Evolutionary conservation across 352 stramenopile genomes (phyloP), one percentile per base, ranked within the genome.

Genomic region (Halophytophthora polymorphica): DNA sequence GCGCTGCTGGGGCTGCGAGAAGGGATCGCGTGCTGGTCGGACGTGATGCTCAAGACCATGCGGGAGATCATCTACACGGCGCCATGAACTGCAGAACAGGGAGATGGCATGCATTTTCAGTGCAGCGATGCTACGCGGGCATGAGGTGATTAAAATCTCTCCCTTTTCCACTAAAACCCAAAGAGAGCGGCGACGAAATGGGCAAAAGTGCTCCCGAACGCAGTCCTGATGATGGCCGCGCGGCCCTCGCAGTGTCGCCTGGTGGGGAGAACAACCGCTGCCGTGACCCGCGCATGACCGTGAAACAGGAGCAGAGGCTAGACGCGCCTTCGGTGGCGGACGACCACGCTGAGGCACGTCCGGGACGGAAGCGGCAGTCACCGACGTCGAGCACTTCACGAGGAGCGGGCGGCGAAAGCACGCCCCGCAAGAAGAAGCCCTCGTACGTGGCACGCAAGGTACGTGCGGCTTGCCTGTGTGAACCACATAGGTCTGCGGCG

Each of bases 21-120:
- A 5, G 53, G 60, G 3, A 68, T 70, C 33, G 53, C 41, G 14
- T 39, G 46, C 0, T 73, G 63, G 63, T 58, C 48, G 2, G 49
- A 70, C 28, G 58, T 68, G 3, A 56, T 73, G 45, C 50, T 73
- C 31, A 60, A 68, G n/a, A 52, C 41, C 1, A 67, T 76, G 37
- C 66, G 63, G 12, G 41, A 48, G 1, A 62, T 56, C n/a, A 34
- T 71, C 34, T 66, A 69, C 35, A 37, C 51, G 13, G 36, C 42
- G 11, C 29, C 31, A 3, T 54, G 19, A 37, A 31, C 4, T 31
- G 25, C 25, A 8, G 4, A 4, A 31, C 25, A 4, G 4, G 10
- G 35, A 40, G 5, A 40, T 37, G 33, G 33, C 35, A 40, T 40
- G 17, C 14, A n/a, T 21, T 40, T 40, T n/a, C n/a, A n/a, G n/a